phyloP scores from a whole-genome alignment of 495 filamentous ascomycete genomes.

The Viridothelium virens region DNA sequence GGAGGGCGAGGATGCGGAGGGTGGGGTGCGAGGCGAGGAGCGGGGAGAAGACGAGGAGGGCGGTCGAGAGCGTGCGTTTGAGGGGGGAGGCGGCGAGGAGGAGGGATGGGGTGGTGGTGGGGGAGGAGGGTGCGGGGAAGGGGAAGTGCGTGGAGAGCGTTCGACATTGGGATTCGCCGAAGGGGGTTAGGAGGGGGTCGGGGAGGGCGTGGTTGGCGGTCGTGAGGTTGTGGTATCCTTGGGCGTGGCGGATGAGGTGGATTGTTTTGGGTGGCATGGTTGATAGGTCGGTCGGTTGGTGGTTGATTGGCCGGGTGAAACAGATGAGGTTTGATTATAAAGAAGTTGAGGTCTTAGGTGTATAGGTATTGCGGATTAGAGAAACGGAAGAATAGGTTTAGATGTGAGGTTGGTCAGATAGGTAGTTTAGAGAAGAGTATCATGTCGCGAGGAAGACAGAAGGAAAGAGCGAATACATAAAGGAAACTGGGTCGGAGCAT shows the following conservation, averaged over 20 bases:
- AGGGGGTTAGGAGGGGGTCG: conserved; percentile 71
- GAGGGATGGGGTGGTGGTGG: no score
- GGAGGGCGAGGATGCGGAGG: conserved; percentile 58
- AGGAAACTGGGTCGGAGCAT: background rate
- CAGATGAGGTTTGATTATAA: background rate
- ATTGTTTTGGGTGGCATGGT: conserved; percentile 22
- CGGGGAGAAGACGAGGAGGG: conserved; percentile 60
- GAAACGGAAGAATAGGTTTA: background rate
- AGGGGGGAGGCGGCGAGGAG: conserved; percentile 77
- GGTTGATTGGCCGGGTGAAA: background rate
- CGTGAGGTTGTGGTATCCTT: conserved; percentile 79
- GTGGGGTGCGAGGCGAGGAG: conserved; percentile 35
- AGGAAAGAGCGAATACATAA: background rate
- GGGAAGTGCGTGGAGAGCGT: conserved; percentile 57
- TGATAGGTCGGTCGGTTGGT: no score
- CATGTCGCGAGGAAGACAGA: background rate
- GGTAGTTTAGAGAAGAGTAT: background rate
- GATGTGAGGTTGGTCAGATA: background rate
- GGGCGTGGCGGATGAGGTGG: conserved; percentile 37
- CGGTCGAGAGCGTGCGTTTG: conserved; percentile 75
- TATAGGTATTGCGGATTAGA: background rate
- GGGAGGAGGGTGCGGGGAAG: conserved; percentile 50
- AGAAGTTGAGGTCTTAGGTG: background rate
- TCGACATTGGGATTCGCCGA: conserved; percentile 69
- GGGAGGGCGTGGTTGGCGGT: conserved; percentile 60